Evolutionary conservation across 1,284 basidiomycete species (phyloP), one percentile per base, ranked within the genome.

Genomic region (Earliella scabrosa): DNA sequence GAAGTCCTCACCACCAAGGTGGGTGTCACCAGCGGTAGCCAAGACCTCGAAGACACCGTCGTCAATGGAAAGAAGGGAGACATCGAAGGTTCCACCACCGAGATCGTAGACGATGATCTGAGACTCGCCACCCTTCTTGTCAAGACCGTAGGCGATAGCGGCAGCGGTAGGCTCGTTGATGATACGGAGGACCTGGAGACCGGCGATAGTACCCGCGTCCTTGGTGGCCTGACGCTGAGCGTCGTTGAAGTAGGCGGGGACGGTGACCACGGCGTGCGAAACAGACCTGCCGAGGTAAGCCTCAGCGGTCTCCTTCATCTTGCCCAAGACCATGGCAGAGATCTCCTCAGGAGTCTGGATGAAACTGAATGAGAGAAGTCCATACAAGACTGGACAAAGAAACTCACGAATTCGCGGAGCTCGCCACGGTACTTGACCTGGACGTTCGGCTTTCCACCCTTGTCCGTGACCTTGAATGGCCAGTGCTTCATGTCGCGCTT

Each of bases 231-330:
- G 95, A 75, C 96, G 95, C 78, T 99, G 97, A 72, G 96, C 94
- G 79, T 99, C 95, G 77, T 98, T 98, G 87, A 97, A 97, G 83
- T 96, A 98, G 52, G 97, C 97, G 54, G 97, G 97, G 69, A 98
- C 96, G 39, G 97, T 98, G 73, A 99, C 94, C 57, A 98, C 96
- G 59, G 97, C 95, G 77, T 99, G 94, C 52, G 93, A 96, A 73
- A 99, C 97, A 75, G 95, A 92, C 74, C 95, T 85, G 64, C 95
- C 96, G 57, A 99, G 89, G 78, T 98, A 98, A 21, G 95, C 93
- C 83, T 98, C 97, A 60, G 97, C 97, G 43, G 94, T 98, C 81
- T 98, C 97, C 87, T 98, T 98, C 96, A 99, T 98, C 85, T 98
- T 98, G 60, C 75, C 81, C 59, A 98, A 79, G 68, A 99, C 86